These are phyloP conservation scores for Magnusiomyces suaveolens DNA, from an alignment of 1,139 yeast species.

Conservation along the genomic window DNA sequence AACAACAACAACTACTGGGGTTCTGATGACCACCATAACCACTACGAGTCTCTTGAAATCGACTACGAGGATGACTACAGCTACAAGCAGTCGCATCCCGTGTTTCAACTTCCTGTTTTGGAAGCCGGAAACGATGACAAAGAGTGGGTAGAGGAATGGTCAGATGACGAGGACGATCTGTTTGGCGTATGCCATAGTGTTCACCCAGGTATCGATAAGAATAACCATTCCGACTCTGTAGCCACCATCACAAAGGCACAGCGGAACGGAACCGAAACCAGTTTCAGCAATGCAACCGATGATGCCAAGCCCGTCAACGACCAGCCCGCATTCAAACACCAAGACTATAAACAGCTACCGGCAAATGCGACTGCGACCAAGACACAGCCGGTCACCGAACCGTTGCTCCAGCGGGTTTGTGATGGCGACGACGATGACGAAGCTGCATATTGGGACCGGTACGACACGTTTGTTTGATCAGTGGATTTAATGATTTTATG, in stretches of 20 bases:
- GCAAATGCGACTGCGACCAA: background rate
- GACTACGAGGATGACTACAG: slow-evolving; percentile 13
- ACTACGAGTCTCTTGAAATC: slow-evolving; percentile 6
- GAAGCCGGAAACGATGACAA: too few species aligned
- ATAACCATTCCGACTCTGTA: too few species aligned
- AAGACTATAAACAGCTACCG: background rate
- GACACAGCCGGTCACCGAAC: background rate
- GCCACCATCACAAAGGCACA: slow-evolving; percentile 10
- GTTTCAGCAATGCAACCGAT: background rate
- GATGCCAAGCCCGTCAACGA: background rate
- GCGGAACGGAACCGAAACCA: background rate
- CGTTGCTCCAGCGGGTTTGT: slow-evolving; percentile 6
- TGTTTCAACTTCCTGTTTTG: slow-evolving; percentile 4
- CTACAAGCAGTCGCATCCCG: slow-evolving; percentile 6
- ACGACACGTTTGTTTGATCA: slow-evolving; percentile 11
- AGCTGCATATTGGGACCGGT: slow-evolving; percentile 13
- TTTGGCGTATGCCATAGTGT: slow-evolving; percentile 15
- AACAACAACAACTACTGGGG: background rate
- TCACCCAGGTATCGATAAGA: too few species aligned
- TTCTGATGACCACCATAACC: background rate
- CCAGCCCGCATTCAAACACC: too few species aligned
- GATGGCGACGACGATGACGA: slow-evolving; percentile 13
- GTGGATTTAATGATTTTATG: background rate
- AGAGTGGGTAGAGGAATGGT: background rate
- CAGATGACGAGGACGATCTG: slow-evolving; percentile 12